Conservation (phyloP, 225 moss, liverwort and hornwort genomes). For the Marchantia paleacea region DNA sequence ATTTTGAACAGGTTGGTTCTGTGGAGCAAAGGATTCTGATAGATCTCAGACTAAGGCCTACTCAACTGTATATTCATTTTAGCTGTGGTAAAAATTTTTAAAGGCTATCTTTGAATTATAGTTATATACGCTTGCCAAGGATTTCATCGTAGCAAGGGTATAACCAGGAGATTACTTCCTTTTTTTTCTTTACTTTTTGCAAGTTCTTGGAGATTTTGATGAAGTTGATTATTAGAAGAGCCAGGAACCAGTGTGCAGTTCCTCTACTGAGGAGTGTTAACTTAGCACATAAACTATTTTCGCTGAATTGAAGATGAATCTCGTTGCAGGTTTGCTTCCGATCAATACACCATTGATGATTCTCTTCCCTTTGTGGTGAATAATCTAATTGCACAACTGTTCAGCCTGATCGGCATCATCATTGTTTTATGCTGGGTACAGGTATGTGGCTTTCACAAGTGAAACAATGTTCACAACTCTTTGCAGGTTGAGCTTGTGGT, state of each 20-base stretch:
- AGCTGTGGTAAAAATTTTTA: too few species aligned
- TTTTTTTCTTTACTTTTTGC: not conserved
- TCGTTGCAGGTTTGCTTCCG: slow-evolving; percentile 53
- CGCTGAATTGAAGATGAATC: not conserved
- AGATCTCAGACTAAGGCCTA: not conserved
- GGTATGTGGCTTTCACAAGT: slow-evolving; percentile 29
- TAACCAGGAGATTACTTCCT: too few species aligned
- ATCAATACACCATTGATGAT: slow-evolving; percentile 72
- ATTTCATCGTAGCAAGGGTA: too few species aligned
- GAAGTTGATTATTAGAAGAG: not conserved
- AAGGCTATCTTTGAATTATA: too few species aligned
- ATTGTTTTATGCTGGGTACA: slow-evolving; percentile 76
- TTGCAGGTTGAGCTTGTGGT: not conserved
- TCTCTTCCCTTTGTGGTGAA: slow-evolving; percentile 80
- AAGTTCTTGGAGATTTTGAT: not conserved
- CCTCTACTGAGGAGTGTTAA: not conserved
- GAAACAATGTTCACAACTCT: not conserved
- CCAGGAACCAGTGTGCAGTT: not conserved
- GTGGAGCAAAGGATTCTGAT: not conserved
- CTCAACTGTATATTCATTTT: not conserved
- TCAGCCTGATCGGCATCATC: slow-evolving; percentile 62
- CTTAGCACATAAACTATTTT: not conserved
- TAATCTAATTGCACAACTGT: slow-evolving; percentile 60
- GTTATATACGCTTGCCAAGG: too few species aligned
- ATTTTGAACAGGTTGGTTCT: slow-evolving; percentile 73